Conservation (phyloP, 1,284 basidiomycete species). For the Irpex sp. region DNA sequence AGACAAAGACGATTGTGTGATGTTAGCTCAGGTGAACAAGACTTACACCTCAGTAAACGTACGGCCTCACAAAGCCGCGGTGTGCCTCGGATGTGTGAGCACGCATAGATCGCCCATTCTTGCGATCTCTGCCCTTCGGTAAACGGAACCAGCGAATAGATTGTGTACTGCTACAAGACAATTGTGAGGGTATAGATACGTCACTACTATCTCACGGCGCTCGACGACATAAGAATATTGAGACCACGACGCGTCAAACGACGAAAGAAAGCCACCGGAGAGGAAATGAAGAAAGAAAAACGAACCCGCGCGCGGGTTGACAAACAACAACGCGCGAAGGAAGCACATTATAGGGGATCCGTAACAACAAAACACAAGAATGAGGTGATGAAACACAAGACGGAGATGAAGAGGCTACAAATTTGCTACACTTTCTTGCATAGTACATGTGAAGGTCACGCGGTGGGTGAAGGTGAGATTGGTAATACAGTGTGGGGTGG, state of each 20-base stretch:
- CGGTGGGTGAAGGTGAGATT: not conserved
- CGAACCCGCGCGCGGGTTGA: too few species aligned
- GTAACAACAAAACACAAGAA: not conserved
- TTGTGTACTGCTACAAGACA: not conserved
- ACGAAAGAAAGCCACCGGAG: not conserved
- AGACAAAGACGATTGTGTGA: too few species aligned
- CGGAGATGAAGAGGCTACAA: not conserved
- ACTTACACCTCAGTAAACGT: too few species aligned
- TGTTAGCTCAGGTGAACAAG: too few species aligned
- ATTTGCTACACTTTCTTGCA: not conserved
- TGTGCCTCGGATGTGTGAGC: too few species aligned
- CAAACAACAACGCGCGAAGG: not conserved
- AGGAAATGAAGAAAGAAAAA: not conserved
- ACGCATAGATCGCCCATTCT: too few species aligned
- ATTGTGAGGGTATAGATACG: not conserved
- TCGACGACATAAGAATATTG: not conserved
- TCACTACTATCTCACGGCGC: not conserved
- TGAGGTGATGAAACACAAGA: not conserved
- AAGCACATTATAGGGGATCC: not conserved
- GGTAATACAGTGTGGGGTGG: constrained; percentile 1
- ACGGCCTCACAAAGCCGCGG: too few species aligned
- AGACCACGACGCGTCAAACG: not conserved
- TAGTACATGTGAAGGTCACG: constrained; percentile 1
- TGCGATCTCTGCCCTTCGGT: too few species aligned
- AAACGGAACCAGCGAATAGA: not conserved